phyloP scores from a whole-genome alignment of 106 monocot genomes.

The Platanthera guangdongensis region DNA sequence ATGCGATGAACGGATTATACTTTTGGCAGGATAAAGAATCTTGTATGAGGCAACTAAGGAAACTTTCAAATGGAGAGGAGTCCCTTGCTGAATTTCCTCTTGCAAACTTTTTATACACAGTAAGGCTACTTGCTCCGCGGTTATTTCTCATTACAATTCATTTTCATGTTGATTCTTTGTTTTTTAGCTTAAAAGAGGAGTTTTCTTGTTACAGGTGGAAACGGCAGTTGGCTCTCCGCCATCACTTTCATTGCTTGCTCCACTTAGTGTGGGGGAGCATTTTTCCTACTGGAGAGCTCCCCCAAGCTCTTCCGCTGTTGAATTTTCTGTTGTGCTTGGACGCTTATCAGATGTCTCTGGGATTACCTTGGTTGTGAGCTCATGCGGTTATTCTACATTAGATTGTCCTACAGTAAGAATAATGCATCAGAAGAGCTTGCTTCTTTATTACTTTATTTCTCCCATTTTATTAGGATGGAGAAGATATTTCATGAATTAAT shows the following conservation, averaged over 20 bases:
- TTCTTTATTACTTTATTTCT: conserved; percentile 1
- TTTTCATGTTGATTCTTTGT: neutral
- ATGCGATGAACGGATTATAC: conserved; percentile 11
- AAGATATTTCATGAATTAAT: neutral
- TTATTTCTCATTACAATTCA: neutral
- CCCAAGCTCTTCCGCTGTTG: conserved; percentile 39
- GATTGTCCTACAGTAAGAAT: conserved; percentile 84
- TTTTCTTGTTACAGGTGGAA: conserved; percentile 57
- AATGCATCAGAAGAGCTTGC: conserved; percentile 1
- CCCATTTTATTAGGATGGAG: neutral
- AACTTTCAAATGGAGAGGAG: conserved; percentile 55
- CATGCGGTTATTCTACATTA: conserved; percentile 77
- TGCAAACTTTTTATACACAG: conserved; percentile 69
- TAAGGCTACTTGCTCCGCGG: conserved; percentile 16
- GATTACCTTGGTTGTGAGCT: conserved; percentile 71
- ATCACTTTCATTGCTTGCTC: conserved; percentile 59
- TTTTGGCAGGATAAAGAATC: conserved; percentile 25
- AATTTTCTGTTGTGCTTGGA: conserved; percentile 87
- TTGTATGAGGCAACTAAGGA: conserved; percentile 31
- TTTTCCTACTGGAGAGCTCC: conserved; percentile 86
- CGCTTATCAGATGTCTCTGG: conserved; percentile 81
- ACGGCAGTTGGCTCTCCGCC: conserved; percentile 67
- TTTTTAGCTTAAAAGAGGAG: neutral
- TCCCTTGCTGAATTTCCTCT: conserved; percentile 94
- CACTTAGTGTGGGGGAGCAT: conserved; percentile 50